These are phyloP conservation scores for Phaeosphaeria sp. DNA, from an alignment of 2,329 filamentous ascomycete genomes.

Conservation along the genomic window DNA sequence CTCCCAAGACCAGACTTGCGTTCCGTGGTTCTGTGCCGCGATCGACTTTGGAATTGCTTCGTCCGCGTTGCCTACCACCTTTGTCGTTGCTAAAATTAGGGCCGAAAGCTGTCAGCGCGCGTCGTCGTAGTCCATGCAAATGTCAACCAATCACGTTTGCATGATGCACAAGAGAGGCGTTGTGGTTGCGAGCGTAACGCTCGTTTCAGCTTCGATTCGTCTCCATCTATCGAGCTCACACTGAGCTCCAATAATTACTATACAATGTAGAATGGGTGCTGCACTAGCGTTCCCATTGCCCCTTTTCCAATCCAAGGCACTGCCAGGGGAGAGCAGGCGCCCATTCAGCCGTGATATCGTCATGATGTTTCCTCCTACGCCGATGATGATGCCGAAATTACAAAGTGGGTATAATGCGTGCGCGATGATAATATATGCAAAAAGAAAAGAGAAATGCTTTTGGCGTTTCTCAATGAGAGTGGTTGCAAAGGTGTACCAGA, in stretches of 20 bases:
- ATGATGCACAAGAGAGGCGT: constrained; percentile 18
- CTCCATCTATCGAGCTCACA: constrained; percentile 19
- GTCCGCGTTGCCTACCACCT: not conserved
- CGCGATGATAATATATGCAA: constrained; percentile 45
- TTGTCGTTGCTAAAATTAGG: not conserved
- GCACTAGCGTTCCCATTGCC: constrained; percentile 42
- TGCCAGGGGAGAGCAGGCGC: constrained; percentile 18
- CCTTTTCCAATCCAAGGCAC: constrained; percentile 20
- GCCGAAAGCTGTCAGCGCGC: constrained; percentile 4
- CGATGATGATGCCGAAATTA: constrained; percentile 44
- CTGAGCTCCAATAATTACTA: constrained; percentile 33
- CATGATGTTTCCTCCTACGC: constrained; percentile 34
- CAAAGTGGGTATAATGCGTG: constrained; percentile 50
- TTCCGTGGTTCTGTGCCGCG: not conserved
- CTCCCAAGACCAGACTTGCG: not conserved
- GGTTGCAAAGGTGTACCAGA: constrained; percentile 25
- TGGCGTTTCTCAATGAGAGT: constrained; percentile 27
- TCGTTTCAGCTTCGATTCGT: constrained; percentile 31
- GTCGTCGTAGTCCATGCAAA: not conserved
- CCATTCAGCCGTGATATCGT: constrained; percentile 26
- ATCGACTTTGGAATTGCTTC: not conserved
- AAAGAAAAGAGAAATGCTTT: constrained; percentile 40
- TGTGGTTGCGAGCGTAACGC: constrained; percentile 31
- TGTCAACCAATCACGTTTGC: constrained; percentile 27
- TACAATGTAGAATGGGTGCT: constrained; percentile 41